phyloP scores from a whole-genome alignment of 2,329 filamentous ascomycete species.

The Calonectria hongkongensis region DNA sequence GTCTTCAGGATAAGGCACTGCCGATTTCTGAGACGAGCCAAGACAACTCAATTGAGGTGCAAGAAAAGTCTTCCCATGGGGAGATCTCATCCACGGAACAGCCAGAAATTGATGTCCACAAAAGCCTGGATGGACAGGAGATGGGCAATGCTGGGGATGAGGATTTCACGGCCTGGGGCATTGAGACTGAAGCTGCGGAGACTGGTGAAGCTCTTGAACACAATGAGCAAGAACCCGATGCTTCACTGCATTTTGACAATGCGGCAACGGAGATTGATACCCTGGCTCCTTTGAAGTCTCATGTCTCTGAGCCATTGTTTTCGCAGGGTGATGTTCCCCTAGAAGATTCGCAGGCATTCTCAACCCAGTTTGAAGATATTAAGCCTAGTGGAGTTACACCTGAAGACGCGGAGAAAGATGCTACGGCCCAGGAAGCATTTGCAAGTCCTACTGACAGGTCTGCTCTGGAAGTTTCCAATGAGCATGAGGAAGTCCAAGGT shows the following conservation, averaged over 20 bases:
- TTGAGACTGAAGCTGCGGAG: constrained; percentile 24
- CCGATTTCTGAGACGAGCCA: background rate
- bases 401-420: constrained; percentile 7
- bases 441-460: no score
- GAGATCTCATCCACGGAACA: background rate
- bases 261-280: constrained; percentile 25
- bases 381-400: constrained; percentile 11
- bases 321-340: constrained; percentile 55
- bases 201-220: constrained; percentile 5
- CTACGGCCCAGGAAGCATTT: background rate
- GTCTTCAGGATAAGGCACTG: background rate
- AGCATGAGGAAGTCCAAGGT: constrained; percentile 40
- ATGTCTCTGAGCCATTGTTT: constrained; percentile 58
- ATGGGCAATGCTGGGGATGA: constrained; percentile 14
- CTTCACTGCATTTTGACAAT: constrained; percentile 17
- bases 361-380: constrained; percentile 51
- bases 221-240: constrained; percentile 4
- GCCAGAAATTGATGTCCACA: constrained; percentile 1
- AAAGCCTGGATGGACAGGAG: background rate
- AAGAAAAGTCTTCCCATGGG: background rate
- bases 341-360: constrained; percentile 52
- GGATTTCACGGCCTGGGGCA: constrained; percentile 35
- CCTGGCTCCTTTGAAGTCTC: constrained; percentile 44
- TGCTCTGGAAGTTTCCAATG: background rate
- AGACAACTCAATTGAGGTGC: constrained; percentile 18